Evolutionary conservation across 768 basidiomycete genomes (phyloP).

Genomic region (Panaeolus papilionaceus): DNA sequence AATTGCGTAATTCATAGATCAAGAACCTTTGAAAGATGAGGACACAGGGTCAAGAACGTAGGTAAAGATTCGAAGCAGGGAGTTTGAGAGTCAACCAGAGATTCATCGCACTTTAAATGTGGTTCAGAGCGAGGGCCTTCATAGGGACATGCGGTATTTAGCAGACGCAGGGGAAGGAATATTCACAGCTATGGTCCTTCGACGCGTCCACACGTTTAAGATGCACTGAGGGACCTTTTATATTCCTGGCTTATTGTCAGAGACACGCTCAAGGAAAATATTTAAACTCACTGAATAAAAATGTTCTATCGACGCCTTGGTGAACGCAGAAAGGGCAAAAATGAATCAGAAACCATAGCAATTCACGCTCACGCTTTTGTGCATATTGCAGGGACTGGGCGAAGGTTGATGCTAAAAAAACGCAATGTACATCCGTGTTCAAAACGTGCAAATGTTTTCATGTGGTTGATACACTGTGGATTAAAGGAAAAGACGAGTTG

Average conservation of each 20-base stretch:
- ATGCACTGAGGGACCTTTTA: no score
- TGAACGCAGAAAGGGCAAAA: no score
- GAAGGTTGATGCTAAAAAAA: neutral
- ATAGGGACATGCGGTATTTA: neutral
- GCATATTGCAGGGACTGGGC: neutral
- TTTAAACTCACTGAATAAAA: no score
- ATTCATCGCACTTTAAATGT: neutral
- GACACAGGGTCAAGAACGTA: neutral
- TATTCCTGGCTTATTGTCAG: no score
- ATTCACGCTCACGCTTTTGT: no score
- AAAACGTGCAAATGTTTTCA: conserved; percentile 6
- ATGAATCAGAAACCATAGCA: no score
- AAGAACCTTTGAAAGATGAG: neutral
- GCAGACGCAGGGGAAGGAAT: neutral
- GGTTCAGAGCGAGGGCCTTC: neutral
- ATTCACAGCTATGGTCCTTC: neutral
- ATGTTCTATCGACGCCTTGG: no score
- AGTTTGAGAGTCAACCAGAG: neutral
- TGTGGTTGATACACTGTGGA: neutral
- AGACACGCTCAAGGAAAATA: no score
- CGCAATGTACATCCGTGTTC: neutral
- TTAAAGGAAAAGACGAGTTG: neutral
- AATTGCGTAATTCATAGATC: neutral
- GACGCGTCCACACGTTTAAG: no score
- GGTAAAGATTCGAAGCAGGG: neutral